These are phyloP conservation scores for Cryphonectria nitschkei DNA, from an alignment of 2,329 filamentous ascomycete genomes.

Conservation along the genomic window DNA sequence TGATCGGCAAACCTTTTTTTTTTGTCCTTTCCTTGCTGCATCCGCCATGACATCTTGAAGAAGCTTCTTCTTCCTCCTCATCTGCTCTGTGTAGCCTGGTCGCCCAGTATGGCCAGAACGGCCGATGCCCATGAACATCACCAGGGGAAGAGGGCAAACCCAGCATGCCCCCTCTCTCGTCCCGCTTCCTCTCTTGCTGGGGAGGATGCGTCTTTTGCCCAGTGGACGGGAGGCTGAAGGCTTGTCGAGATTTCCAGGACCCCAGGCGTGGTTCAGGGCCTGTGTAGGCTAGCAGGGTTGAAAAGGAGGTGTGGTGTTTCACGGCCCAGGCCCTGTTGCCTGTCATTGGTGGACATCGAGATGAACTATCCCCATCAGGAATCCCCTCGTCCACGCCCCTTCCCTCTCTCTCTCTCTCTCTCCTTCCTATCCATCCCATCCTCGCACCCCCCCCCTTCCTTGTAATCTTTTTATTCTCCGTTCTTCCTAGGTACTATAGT, in stretches of 20 bases:
- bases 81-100: not conserved
- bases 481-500: no score
- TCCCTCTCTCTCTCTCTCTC: not conserved
- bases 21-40: not conserved
- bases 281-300: slow-evolving; percentile 12
- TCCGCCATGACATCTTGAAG: not conserved
- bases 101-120: not conserved
- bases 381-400: slow-evolving; percentile 5
- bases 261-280: not conserved
- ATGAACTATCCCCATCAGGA: slow-evolving; percentile 9
- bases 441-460: slow-evolving; percentile 2
- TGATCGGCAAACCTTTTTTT: not conserved
- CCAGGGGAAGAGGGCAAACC: not conserved
- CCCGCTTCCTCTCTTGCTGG: not conserved
- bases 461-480: not conserved
- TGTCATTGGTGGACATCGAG: slow-evolving; percentile 11
- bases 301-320: slow-evolving; percentile 28
- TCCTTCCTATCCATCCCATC: not conserved
- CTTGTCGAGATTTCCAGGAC: slow-evolving; percentile 8
- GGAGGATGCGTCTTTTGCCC: not conserved
- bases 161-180: not conserved
- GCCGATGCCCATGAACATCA: not conserved
- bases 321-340: slow-evolving; percentile 20
- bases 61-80: not conserved
- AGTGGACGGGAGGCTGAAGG: not conserved